phyloP scores from a whole-genome alignment of 805 yeast species.

The Schizosaccharomyces octosporus region DNA sequence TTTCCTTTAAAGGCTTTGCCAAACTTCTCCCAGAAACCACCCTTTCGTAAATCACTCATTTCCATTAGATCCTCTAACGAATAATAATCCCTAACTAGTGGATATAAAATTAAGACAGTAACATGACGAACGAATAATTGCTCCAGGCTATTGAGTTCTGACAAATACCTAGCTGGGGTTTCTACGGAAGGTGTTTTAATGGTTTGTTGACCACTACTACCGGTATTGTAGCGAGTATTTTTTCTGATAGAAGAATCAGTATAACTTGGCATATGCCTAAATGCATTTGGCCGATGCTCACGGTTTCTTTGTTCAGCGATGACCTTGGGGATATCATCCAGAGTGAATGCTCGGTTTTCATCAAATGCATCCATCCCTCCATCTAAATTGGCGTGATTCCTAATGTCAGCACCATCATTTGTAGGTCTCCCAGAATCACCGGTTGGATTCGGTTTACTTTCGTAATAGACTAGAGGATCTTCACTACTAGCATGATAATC shows the following conservation, averaged over 20 bases:
- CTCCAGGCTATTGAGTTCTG: constrained; percentile 26
- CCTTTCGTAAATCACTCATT: constrained; percentile 15
- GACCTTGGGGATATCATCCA: constrained; percentile 90
- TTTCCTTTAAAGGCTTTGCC: constrained; percentile 16
- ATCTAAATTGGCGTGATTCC: neutral
- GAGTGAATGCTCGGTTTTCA: constrained; percentile 24
- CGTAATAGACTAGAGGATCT: too few species aligned
- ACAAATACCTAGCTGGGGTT: constrained; percentile 8
- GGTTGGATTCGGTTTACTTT: too few species aligned
- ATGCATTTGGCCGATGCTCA: constrained; percentile 79
- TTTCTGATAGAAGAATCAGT: neutral
- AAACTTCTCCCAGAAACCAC: constrained; percentile 24
- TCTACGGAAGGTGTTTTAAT: neutral
- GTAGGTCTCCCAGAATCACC: too few species aligned
- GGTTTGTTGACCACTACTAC: neutral
- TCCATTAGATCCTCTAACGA: constrained; percentile 19
- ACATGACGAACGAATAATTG: constrained; percentile 33
- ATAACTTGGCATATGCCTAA: constrained; percentile 32
- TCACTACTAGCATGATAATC: too few species aligned
- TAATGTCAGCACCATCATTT: neutral
- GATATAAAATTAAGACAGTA: constrained; percentile 24
- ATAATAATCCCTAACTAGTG: constrained; percentile 13
- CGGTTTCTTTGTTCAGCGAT: constrained; percentile 94
- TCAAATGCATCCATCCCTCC: neutral
- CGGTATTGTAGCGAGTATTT: neutral